A percentile compares a stretch with the other conserved stretches of the same genome.
These are phyloP conservation scores for Rehmannia glutinosa DNA, from an alignment of 257 asterid genomes.

Conservation along the genomic window DNA sequence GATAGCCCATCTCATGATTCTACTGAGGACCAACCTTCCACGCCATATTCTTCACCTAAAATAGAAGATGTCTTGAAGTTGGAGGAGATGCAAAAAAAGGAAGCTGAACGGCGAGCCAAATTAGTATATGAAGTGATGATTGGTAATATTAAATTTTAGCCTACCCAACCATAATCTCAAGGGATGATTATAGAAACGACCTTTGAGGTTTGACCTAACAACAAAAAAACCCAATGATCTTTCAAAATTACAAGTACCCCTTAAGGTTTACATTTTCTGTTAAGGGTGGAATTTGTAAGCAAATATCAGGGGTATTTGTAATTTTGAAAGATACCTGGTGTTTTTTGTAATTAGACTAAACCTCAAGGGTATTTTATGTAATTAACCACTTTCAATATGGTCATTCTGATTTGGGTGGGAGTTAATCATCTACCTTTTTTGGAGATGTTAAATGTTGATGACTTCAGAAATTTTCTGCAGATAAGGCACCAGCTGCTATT, in stretches of 20 bases:
- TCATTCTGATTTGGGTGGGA: background rate
- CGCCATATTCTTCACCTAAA: constrained; percentile 50
- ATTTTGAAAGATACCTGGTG: too few relatives aligned
- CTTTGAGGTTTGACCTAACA: too few relatives aligned
- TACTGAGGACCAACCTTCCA: constrained; percentile 32
- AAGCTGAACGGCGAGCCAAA: constrained; percentile 86
- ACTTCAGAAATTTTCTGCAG: constrained; percentile 39
- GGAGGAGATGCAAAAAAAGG: constrained; percentile 66
- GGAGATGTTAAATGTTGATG: constrained; percentile 8
- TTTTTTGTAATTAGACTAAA: too few relatives aligned
- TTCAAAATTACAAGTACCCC: too few relatives aligned
- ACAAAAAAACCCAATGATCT: too few relatives aligned
- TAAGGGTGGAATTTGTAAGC: too few relatives aligned
- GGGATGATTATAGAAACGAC: too few relatives aligned
- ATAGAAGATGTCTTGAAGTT: constrained; percentile 37
- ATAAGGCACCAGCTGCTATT: constrained; percentile 86
- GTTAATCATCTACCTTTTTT: background rate
- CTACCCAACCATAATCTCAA: background rate
- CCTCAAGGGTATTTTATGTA: too few relatives aligned
- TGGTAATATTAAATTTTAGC: constrained; percentile 40
- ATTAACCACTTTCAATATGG: too few relatives aligned
- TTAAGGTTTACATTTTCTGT: too few relatives aligned
- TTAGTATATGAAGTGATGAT: constrained; percentile 64
- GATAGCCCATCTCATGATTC: constrained; percentile 37
- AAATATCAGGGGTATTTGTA: too few relatives aligned